Percentiles rank a stretch among this genome's conserved stretches.
Conservation (phyloP, 768 basidiomycete genomes). For the Porpolomopsis calyptriformis region DNA sequence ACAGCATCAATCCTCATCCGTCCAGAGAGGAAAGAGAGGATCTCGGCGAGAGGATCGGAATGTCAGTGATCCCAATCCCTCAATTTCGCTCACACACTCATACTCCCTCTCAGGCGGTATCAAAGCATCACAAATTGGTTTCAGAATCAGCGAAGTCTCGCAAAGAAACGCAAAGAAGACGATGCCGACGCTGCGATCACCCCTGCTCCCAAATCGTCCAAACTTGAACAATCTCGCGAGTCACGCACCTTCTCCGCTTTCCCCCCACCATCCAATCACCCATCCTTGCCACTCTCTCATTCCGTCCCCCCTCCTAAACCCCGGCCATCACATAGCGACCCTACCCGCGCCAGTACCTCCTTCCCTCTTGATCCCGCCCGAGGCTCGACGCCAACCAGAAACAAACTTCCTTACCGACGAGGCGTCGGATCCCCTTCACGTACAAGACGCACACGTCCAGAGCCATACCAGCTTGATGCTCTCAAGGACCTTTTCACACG, state of each 20-base stretch:
- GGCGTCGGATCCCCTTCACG: slow-evolving; percentile 32
- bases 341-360: slow-evolving; percentile 20
- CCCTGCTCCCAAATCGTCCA: slow-evolving; percentile 19
- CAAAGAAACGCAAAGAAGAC: slow-evolving; percentile 64
- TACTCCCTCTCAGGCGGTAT: slow-evolving; percentile 45
- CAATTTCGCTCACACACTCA: slow-evolving; percentile 21
- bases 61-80: slow-evolving; percentile 40
- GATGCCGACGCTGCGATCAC: slow-evolving; percentile 24
- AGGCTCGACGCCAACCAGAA: slow-evolving; percentile 29
- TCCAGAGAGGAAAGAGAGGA: slow-evolving; percentile 54
- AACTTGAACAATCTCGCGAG: slow-evolving; percentile 24
- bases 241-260: slow-evolving; percentile 36
- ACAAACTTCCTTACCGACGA: slow-evolving; percentile 36
- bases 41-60: slow-evolving; percentile 60
- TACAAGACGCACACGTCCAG: slow-evolving; percentile 65
- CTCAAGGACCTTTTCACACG: slow-evolving; percentile 58
- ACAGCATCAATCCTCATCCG: slow-evolving; percentile 56
- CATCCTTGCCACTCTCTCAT: slow-evolving; percentile 26
- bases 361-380: slow-evolving; percentile 13
- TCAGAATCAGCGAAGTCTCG: slow-evolving; percentile 73
- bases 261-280: slow-evolving; percentile 38
- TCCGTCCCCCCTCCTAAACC: slow-evolving; percentile 20
- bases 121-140: slow-evolving; percentile 82
- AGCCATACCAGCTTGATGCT: slow-evolving; percentile 67
- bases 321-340: too few relatives aligned